Evolutionary conservation across 1,284 basidiomycete species (phyloP), one percentile per base, ranked within the genome.

Genomic region (Cutaneotrichosporon arboriforme): DNA sequence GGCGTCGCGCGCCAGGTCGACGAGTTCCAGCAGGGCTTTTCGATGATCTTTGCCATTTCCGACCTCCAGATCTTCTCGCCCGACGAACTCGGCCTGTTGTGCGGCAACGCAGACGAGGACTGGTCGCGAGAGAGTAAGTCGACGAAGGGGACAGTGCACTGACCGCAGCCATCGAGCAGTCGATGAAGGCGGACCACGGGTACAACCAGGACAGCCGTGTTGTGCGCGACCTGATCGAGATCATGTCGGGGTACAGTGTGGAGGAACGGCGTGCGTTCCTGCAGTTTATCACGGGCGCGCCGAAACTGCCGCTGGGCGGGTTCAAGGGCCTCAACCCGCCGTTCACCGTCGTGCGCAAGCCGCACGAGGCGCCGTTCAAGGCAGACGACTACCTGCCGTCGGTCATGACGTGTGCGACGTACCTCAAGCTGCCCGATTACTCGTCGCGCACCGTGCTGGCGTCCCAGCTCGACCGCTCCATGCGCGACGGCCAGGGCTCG

Each of bases 211-310:
- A 97, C 71, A 94, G 90, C 69, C 83, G 84, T 26, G 84, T 91
- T 1, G 92, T 98, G 62, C 84, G 85, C 41, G 85, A 92, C 67
- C 80, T 99, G 56, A 77, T 97, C 35, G 86, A 87, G 53, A 83
- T 93, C 64, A 89, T 99, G 84, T 79, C 88, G 1, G 81, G 83
- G 48, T 97, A 89, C 67, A 84, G 88, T 63, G 73, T 73, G 18
- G 72, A 81, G 2, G 82, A 84, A 41, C 84, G 94, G 37, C 84
- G 96, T 56, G 85, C 87, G 57, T 97, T 89, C 76, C 77, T 99
- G 46, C 93, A 97, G 70, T 99, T 98, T 70, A 90, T 97, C 63
- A 97, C 96, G 13, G 96, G 96, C 52, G 92, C 92, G 66, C 89
- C 89, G 13, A 91, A 90, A 71, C 73, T 94, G 43, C 90, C 90